phyloP scores from a whole-genome alignment of 2,329 filamentous ascomycete genomes.

The Penicillium sp. region DNA sequence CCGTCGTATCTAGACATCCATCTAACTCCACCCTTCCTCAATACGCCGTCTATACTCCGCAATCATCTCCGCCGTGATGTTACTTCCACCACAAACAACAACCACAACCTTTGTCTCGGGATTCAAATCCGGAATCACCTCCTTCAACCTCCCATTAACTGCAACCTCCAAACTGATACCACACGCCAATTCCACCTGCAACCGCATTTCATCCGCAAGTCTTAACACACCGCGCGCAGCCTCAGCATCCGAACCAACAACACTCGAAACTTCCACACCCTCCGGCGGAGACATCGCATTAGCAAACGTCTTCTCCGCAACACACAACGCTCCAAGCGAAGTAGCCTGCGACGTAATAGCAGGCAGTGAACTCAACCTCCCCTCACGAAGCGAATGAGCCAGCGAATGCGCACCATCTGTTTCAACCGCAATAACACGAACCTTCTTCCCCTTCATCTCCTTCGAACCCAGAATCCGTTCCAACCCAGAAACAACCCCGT shows the following conservation, averaged over 20 bases:
- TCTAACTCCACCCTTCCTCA: not conserved
- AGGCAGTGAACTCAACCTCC: conserved; percentile 57
- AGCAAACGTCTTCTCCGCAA: conserved; percentile 63
- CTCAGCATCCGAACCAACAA: conserved; percentile 69
- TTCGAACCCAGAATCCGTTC: conserved; percentile 23
- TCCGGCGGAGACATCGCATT: conserved; percentile 50
- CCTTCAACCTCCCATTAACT: conserved; percentile 22
- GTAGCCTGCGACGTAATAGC: conserved; percentile 72
- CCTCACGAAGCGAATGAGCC: conserved; percentile 55
- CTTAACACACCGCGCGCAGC: conserved; percentile 71
- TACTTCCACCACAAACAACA: conserved; percentile 47
- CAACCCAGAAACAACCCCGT: conserved; percentile 68
- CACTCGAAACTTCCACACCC: conserved; percentile 50
- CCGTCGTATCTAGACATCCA: not conserved
- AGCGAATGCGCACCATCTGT: conserved; percentile 70
- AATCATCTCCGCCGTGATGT: conserved; percentile 53
- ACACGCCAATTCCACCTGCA: conserved; percentile 79
- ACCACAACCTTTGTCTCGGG: conserved; percentile 36
- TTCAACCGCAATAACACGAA: conserved; percentile 65
- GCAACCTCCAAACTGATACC: conserved; percentile 66
- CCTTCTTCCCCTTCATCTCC: conserved; percentile 6
- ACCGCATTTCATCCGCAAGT: conserved; percentile 73
- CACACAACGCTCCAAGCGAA: conserved; percentile 65
- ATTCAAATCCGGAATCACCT: conserved; percentile 25
- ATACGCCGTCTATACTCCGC: conserved; percentile 42